phyloP scores from a whole-genome alignment of 805 yeast genomes.

The Wickerhamiella brachini region DNA sequence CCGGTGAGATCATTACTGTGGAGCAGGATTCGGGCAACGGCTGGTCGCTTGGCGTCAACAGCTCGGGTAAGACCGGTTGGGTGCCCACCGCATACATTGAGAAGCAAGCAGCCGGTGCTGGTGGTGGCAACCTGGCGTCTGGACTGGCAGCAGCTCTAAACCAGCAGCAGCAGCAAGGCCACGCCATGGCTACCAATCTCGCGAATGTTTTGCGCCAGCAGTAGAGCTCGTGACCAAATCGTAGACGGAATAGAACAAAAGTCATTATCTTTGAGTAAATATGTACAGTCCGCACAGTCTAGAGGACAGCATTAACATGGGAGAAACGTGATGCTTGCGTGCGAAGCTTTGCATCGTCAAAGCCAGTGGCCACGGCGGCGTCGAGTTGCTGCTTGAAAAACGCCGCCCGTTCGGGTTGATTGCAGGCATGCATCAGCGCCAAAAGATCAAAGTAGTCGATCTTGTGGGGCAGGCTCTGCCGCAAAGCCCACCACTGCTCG shows the following conservation, averaged over 20 bases:
- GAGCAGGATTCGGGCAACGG: slow-evolving; percentile 68
- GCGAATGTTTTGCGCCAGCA: slow-evolving; percentile 14
- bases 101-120: slow-evolving; percentile 12
- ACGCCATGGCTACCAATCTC: slow-evolving; percentile 16
- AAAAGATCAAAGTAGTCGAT: slow-evolving; percentile 16
- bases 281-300: neutral
- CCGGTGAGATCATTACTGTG: slow-evolving; percentile 64
- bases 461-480: slow-evolving; percentile 1
- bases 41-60: slow-evolving; percentile 80
- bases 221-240: too few species aligned
- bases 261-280: neutral
- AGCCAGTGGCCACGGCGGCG: neutral
- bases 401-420: slow-evolving; percentile 9
- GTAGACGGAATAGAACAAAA: neutral
- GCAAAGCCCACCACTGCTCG: slow-evolving; percentile 11
- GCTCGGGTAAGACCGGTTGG: slow-evolving; percentile 88
- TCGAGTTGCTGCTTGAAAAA: slow-evolving; percentile 5
- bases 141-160: slow-evolving; percentile 16
- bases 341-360: neutral
- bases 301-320: neutral
- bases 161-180: slow-evolving; percentile 17
- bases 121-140: slow-evolving; percentile 11
- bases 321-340: neutral
- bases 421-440: slow-evolving; percentile 15
- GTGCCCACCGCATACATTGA: slow-evolving; percentile 87